Percentiles rank a stretch among this genome's conserved stretches.
Conservation (phyloP, 2,329 filamentous ascomycete genomes). For the Zelopaecilomyces penicillatus region DNA sequence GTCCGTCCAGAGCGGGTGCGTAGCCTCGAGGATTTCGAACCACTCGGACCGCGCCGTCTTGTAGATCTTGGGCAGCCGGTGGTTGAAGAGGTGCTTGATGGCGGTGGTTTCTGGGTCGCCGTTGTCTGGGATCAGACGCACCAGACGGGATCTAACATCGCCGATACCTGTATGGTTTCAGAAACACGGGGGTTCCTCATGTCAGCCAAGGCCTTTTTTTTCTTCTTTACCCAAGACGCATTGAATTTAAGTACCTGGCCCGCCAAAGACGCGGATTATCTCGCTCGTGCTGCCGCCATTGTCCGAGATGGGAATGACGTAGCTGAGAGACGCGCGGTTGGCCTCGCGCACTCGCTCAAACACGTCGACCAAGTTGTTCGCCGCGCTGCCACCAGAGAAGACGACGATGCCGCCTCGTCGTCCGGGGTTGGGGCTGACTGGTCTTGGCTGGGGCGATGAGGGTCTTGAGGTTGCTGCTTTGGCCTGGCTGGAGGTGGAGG, state of each 20-base stretch:
- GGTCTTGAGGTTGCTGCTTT: no score
- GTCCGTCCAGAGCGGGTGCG: conserved; percentile 64
- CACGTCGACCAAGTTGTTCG: conserved; percentile 87
- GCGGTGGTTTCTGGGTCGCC: conserved; percentile 59
- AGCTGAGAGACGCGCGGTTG: conserved; percentile 62
- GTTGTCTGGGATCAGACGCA: conserved; percentile 71
- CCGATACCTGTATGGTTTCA: conserved; percentile 42
- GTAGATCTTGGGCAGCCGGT: conserved; percentile 56
- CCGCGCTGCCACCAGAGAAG: conserved; percentile 89
- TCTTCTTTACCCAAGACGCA: no score
- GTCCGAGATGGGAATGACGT: conserved; percentile 91
- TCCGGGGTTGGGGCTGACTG: conserved; percentile 13
- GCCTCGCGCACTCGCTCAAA: conserved; percentile 61
- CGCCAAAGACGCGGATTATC: conserved; percentile 87
- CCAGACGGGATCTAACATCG: conserved; percentile 53
- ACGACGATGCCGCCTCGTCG: conserved; percentile 53
- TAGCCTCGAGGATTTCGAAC: conserved; percentile 80
- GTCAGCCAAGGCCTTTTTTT: neutral
- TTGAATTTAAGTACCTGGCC: conserved; percentile 54
- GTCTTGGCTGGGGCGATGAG: conserved; percentile 1
- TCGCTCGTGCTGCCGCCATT: conserved; percentile 93
- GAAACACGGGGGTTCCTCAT: conserved; percentile 3
- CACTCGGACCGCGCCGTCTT: conserved; percentile 68
- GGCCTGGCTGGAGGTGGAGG: no score
- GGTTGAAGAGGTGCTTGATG: conserved; percentile 78